A percentile compares a stretch with the other conserved stretches of the same genome.
Evolutionary conservation across 495 filamentous ascomycete genomes (phyloP).

Genomic region (Astrothelium subdiscretum): DNA sequence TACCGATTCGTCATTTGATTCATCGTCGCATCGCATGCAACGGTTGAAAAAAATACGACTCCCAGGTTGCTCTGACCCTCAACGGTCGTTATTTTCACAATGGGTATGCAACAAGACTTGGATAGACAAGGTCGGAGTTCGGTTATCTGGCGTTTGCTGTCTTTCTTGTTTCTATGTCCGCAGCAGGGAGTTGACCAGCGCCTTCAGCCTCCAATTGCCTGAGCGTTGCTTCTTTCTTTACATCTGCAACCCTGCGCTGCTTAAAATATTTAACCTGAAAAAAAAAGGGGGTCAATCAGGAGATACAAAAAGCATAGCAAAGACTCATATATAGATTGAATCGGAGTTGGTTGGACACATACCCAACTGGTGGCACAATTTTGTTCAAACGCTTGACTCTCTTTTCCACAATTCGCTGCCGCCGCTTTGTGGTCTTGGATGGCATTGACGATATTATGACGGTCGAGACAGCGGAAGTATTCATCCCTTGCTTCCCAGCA

Average conservation of each 20-base stretch:
- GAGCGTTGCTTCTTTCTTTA: constrained; percentile 68
- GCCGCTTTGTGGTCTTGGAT: constrained; percentile 59
- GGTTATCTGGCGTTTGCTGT: constrained; percentile 8
- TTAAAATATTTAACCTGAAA: constrained; percentile 92
- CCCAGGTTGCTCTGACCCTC: constrained; percentile 3
- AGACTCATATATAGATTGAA: constrained; percentile 2
- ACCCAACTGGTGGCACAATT: constrained; percentile 79
- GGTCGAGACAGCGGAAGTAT: constrained; percentile 79
- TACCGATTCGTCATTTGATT: not conserved
- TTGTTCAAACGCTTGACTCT: constrained; percentile 55
- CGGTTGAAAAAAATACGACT: constrained; percentile 2
- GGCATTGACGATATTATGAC: constrained; percentile 69
- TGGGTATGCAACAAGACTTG: not conserved
- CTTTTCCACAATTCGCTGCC: constrained; percentile 52
- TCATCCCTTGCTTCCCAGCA: constrained; percentile 82
- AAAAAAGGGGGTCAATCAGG: not conserved
- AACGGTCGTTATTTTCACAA: not conserved
- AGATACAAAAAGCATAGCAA: constrained; percentile 3
- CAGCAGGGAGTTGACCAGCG: constrained; percentile 27
- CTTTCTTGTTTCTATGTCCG: not conserved
- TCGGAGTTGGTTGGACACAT: constrained; percentile 21
- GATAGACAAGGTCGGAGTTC: not conserved
- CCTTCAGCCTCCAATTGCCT: constrained; percentile 71
- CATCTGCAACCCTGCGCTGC: constrained; percentile 82
- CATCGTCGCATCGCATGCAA: not conserved